Conservation (phyloP, 306 rosid genomes). For the Casuarina cunninghamiana region DNA sequence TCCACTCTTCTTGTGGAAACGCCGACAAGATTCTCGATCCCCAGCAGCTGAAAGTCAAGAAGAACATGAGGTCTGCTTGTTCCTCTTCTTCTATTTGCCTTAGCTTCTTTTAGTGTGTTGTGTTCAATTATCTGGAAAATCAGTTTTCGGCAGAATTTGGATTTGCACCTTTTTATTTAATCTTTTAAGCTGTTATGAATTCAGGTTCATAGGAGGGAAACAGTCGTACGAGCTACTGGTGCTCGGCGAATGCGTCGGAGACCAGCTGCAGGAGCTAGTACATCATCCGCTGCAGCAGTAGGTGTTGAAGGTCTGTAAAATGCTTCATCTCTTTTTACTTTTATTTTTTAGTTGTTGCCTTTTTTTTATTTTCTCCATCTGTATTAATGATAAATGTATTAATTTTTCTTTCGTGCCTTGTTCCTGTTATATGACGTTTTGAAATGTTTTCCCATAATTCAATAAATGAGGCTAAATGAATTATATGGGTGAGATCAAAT, state of each 20-base stretch:
- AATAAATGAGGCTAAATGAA: background rate
- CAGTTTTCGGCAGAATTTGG: background rate
- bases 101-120: background rate
- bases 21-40: conserved; percentile 58
- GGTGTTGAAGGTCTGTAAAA: conserved; percentile 55
- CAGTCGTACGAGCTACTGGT: conserved; percentile 72
- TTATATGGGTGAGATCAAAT: background rate
- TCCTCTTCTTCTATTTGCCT: background rate
- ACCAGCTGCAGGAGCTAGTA: conserved; percentile 79
- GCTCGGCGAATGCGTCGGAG: conserved; percentile 90
- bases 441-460: background rate
- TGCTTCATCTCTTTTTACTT: background rate
- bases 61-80: conserved; percentile 62
- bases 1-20: conserved; percentile 86
- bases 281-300: conserved; percentile 60
- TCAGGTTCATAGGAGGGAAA: conserved; percentile 71
- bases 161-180: background rate
- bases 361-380: background rate
- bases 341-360: background rate
- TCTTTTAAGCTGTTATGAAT: conserved; percentile 5
- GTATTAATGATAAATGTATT: background rate
- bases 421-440: background rate
- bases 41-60: conserved; percentile 41
- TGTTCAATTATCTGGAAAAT: background rate
- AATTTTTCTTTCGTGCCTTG: background rate